phyloP scores from a whole-genome alignment of 108 stramenopile genomes.

The Chaetoceros muelleri region DNA sequence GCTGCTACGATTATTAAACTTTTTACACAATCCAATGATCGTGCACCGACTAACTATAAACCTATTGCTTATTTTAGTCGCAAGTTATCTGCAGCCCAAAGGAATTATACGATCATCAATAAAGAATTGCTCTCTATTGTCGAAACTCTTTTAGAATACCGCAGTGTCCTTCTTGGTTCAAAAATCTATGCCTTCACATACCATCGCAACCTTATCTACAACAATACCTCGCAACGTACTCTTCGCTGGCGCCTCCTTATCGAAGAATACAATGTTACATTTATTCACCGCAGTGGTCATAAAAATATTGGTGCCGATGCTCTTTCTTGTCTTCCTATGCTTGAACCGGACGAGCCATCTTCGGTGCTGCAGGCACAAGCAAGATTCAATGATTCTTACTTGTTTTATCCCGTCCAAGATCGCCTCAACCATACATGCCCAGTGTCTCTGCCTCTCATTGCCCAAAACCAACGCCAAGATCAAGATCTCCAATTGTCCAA shows the following conservation, averaged over 20 bases:
- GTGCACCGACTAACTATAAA: no score
- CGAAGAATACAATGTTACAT: constrained; percentile 26
- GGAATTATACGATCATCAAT: constrained; percentile 24
- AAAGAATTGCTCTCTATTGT: constrained; percentile 32
- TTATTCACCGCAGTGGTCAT: constrained; percentile 19
- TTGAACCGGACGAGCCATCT: no score
- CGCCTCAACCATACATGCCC: no score
- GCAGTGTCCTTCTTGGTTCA: constrained; percentile 21
- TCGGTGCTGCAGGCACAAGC: no score
- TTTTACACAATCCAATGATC: no score
- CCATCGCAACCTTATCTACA: constrained; percentile 26
- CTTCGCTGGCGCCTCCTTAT: constrained; percentile 31
- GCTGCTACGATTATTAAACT: no score
- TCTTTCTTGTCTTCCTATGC: no score
- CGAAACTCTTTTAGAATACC: constrained; percentile 22
- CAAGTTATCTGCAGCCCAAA: constrained; percentile 26
- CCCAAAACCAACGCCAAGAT: constrained; percentile 9
- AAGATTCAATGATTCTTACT: no score
- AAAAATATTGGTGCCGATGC: constrained; percentile 33
- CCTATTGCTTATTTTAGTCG: constrained; percentile 29
- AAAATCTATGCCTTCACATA: constrained; percentile 24
- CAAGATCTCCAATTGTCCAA: no score
- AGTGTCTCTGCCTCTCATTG: no score
- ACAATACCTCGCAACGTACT: constrained; percentile 14
- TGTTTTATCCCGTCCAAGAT: no score